phyloP scores from a whole-genome alignment of 176 grass and related monocot species.

The Metroxylon sagu region DNA sequence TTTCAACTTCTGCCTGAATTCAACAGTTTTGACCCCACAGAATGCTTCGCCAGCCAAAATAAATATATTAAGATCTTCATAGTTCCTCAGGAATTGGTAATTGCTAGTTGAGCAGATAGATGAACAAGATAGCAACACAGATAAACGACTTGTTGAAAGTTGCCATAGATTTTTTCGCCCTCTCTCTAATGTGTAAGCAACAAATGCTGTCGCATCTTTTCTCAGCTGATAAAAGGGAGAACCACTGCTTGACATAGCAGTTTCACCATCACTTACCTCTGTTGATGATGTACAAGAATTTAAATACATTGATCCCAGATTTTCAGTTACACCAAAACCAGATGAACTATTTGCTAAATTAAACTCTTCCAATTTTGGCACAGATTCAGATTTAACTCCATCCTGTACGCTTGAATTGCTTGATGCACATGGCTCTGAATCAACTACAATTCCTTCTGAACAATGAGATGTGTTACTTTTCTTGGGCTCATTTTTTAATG shows the following conservation, averaged over 20 bases:
- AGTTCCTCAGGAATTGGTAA: slow-evolving; percentile 95
- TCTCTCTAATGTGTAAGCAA: slow-evolving; percentile 74
- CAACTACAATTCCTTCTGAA: slow-evolving; percentile 31
- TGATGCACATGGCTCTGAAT: slow-evolving; percentile 34
- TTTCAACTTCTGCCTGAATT: slow-evolving; percentile 90
- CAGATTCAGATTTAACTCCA: slow-evolving; percentile 9
- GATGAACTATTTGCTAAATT: neutral
- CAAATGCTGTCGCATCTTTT: slow-evolving; percentile 65
- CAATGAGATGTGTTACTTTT: slow-evolving; percentile 34
- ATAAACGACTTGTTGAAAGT: slow-evolving; percentile 85
- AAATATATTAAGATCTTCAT: slow-evolving; percentile 85
- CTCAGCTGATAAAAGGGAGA: slow-evolving; percentile 86
- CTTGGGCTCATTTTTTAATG: slow-evolving; percentile 9
- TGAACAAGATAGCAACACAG: slow-evolving; percentile 71
- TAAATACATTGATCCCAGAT: slow-evolving; percentile 8
- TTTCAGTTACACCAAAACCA: slow-evolving; percentile 6
- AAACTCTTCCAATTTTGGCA: neutral
- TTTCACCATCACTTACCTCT: slow-evolving; percentile 29
- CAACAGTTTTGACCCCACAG: slow-evolving; percentile 78
- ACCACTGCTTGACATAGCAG: slow-evolving; percentile 37
- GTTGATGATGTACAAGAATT: slow-evolving; percentile 23
- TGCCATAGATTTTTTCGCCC: slow-evolving; percentile 97
- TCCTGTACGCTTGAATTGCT: slow-evolving; percentile 24
- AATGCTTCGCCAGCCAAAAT: slow-evolving; percentile 97
- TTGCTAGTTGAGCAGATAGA: slow-evolving; percentile 89